Base-by-base conservation (phyloP, 805 yeast species). In the Candida easanensis region DNA sequence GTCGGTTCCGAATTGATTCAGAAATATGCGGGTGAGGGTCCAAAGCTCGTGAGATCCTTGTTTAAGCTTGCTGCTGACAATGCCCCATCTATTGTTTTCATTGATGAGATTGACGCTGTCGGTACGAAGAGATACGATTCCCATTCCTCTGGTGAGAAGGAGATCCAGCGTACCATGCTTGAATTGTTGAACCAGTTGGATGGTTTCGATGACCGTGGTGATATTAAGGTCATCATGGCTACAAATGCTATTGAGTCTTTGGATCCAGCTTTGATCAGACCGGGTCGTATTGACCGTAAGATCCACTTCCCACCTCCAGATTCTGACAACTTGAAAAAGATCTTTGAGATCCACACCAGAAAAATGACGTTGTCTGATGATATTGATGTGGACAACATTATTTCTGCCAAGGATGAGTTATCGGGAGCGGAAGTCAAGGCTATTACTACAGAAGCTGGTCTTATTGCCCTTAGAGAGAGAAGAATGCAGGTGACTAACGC, bases 391-490 rank as follows among this genome's bases (percentile, higher is more conserved):
- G 96, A 88, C 52, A 95, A 86, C 59, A 77, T 91, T 54, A 95
- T 91, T 33, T 84, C 83, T 45, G 74, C 91, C 26, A 91, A 90
- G 74, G 97, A 91, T 64, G 98, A 93, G 45, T 74, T 93, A 50
- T 87, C 96, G 9, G 98, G 98, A 48, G 98, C 98, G 4, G 98
- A 91, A 66, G 93, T 91, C 54, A 91, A 91, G 70, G 98, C 97
- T 44, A 88, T 91, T 51, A 89, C 97, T 64, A 90, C 98, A 1
- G 98, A 91, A 64, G 97, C 98, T 2, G 98, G 98, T 44, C 75
- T 91, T 69, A 77, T 89, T 60, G 98, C 98, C 1, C 73, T 91
- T 61, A 82, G 98, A 66, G 98, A 91, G 65, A 83, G 98, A 67
- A 80, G 98, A 69, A 91, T 91, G 96, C 95, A 89, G 70, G 98